These are phyloP conservation scores for Artemisia argyi DNA, from an alignment of 129 eudicot species.

Conservation along the genomic window DNA sequence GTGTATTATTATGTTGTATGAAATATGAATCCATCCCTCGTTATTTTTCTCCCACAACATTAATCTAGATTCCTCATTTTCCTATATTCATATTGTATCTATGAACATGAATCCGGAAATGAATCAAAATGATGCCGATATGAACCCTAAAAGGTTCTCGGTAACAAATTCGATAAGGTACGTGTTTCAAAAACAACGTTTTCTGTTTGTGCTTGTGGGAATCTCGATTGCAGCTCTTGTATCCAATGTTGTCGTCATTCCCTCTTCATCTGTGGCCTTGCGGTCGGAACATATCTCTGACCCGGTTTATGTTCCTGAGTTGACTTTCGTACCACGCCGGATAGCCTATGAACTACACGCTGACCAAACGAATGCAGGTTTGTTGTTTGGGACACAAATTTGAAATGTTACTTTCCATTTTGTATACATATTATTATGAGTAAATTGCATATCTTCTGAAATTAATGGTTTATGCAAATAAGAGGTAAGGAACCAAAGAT, in stretches of 20 bases:
- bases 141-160: constrained; percentile 27
- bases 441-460: no score
- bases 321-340: constrained; percentile 40
- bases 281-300: constrained; percentile 9
- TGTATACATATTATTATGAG: no score
- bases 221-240: constrained; percentile 44
- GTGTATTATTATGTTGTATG: no score
- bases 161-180: constrained; percentile 25
- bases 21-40: constrained; percentile 10
- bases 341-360: constrained; percentile 38
- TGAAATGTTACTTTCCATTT: constrained; percentile 2
- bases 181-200: constrained; percentile 40
- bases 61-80: not conserved
- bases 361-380: constrained; percentile 40
- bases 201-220: constrained; percentile 45
- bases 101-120: constrained; percentile 27
- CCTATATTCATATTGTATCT: constrained; percentile 1
- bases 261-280: not conserved
- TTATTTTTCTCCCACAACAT: not conserved
- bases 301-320: constrained; percentile 29
- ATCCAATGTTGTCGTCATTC: constrained; percentile 33
- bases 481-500: no score
- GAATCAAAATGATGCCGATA: constrained; percentile 14
- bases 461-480: no score
- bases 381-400: not conserved